These are phyloP conservation scores for Fraxinus angustifolia DNA, from an alignment of 305 asterid species.

Conservation along the genomic window DNA sequence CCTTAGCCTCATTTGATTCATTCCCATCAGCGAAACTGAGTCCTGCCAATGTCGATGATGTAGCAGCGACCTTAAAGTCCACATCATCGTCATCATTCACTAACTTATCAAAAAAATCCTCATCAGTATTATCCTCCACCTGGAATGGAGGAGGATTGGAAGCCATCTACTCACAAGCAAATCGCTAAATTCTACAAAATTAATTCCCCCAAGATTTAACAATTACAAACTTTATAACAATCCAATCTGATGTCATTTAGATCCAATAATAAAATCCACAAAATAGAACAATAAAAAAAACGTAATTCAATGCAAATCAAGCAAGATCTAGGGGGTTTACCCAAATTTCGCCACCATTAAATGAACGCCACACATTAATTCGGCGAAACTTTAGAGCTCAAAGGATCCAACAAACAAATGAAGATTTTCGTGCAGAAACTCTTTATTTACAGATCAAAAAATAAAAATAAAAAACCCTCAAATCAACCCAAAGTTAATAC, in stretches of 20 bases:
- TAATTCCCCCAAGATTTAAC: slow-evolving; percentile 15
- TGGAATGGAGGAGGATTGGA: slow-evolving; percentile 83
- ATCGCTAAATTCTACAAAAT: slow-evolving; percentile 21
- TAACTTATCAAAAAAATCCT: slow-evolving; percentile 77
- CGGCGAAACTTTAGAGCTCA: slow-evolving; percentile 21
- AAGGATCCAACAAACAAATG: slow-evolving; percentile 9
- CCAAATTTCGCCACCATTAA: slow-evolving; percentile 22
- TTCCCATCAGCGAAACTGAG: slow-evolving; percentile 38
- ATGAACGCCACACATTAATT: slow-evolving; percentile 4
- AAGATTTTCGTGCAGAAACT: slow-evolving; percentile 21
- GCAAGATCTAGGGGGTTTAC: slow-evolving; percentile 51
- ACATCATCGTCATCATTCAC: slow-evolving; percentile 69
- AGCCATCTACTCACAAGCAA: slow-evolving; percentile 66
- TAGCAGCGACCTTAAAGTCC: slow-evolving; percentile 40
- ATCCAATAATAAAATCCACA: slow-evolving; percentile 44
- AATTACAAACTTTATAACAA: slow-evolving; percentile 28
- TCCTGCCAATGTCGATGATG: slow-evolving; percentile 27
- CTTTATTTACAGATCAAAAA: slow-evolving; percentile 45
- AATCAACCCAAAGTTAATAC: slow-evolving; percentile 26
- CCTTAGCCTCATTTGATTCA: slow-evolving; percentile 62
- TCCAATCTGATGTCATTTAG: slow-evolving; percentile 42
- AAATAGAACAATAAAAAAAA: slow-evolving; percentile 21
- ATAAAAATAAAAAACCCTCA: slow-evolving; percentile 22
- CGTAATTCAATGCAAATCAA: slow-evolving; percentile 29
- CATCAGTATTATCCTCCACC: slow-evolving; percentile 93